These are phyloP conservation scores for Rosa hybrid DNA, from an alignment of 331 rosid genomes.

Conservation along the genomic window DNA sequence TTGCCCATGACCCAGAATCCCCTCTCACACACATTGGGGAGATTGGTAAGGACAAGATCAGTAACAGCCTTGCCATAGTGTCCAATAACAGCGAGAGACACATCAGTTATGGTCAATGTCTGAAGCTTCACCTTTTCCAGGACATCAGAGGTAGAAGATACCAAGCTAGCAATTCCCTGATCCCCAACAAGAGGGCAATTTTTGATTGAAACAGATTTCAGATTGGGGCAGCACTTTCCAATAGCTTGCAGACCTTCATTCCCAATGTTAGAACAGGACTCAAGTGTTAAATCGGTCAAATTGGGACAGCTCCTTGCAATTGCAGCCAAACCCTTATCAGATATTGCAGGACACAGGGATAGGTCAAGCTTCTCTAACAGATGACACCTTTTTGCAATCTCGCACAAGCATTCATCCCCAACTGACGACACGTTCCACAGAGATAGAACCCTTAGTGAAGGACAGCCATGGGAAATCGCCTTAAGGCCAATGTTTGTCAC, in stretches of 20 bases:
- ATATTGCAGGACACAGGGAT: constrained; percentile 57
- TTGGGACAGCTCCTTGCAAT: constrained; percentile 70
- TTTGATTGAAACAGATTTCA: constrained; percentile 65
- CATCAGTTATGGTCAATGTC: constrained; percentile 67
- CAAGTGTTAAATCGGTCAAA: constrained; percentile 65
- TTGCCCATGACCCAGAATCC: constrained; percentile 96
- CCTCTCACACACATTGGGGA: constrained; percentile 67
- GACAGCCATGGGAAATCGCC: constrained; percentile 82
- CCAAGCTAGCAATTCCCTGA: constrained; percentile 67
- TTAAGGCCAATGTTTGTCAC: constrained; percentile 73
- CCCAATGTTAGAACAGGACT: constrained; percentile 76
- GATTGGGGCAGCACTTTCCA: constrained; percentile 65
- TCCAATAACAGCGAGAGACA: constrained; percentile 88
- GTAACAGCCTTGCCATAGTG: constrained; percentile 73
- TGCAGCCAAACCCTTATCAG: constrained; percentile 69
- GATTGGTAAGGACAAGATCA: constrained; percentile 61
- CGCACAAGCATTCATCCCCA: constrained; percentile 75
- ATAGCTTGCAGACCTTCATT: constrained; percentile 78
- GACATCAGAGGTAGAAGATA: constrained; percentile 55
- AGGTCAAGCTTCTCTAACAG: constrained; percentile 77
- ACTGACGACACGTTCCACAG: constrained; percentile 56
- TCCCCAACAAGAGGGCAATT: constrained; percentile 71
- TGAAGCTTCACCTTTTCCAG: constrained; percentile 73
- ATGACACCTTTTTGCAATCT: constrained; percentile 72
- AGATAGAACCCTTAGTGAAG: constrained; percentile 75